A percentile compares a stretch with the other conserved stretches of the same genome.
These are phyloP conservation scores for Cicer pinnatifidum DNA, from an alignment of 306 rosid genomes.

Conservation along the genomic window DNA sequence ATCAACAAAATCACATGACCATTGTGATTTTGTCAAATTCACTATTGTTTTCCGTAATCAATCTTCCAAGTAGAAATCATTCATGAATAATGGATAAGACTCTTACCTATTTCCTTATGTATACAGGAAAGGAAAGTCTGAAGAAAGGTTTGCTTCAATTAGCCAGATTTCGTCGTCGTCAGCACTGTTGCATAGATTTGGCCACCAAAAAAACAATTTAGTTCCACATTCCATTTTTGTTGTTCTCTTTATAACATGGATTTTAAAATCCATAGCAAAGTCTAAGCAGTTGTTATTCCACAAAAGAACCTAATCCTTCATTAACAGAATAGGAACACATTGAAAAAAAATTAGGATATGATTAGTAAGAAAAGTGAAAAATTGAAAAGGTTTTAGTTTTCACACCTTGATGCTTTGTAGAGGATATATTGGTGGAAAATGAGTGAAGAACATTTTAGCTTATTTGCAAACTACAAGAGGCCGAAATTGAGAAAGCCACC, in stretches of 20 bases:
- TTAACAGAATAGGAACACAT: constrained; percentile 38
- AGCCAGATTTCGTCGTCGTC: constrained; percentile 59
- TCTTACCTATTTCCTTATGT: constrained; percentile 37
- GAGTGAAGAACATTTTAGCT: constrained; percentile 20
- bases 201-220: constrained; percentile 49
- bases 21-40: not conserved
- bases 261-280: constrained; percentile 52
- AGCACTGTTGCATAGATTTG: constrained; percentile 45
- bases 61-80: constrained; percentile 31
- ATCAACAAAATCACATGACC: not conserved
- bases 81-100: constrained; percentile 16
- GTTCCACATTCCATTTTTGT: constrained; percentile 43
- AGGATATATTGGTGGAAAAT: constrained; percentile 4
- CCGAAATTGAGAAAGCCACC: constrained; percentile 29
- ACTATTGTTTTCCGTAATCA: not conserved
- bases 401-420: constrained; percentile 18
- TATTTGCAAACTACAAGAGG: constrained; percentile 26
- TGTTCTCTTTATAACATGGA: constrained; percentile 52
- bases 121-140: constrained; percentile 62
- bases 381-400: constrained; percentile 34
- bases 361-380: constrained; percentile 23
- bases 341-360: constrained; percentile 7
- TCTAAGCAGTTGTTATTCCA: constrained; percentile 39
- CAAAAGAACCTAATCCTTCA: constrained; percentile 40
- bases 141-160: constrained; percentile 69